These are phyloP conservation scores for Eutrema salsugineum DNA, from an alignment of 441 rosid genomes.

Conservation along the genomic window DNA sequence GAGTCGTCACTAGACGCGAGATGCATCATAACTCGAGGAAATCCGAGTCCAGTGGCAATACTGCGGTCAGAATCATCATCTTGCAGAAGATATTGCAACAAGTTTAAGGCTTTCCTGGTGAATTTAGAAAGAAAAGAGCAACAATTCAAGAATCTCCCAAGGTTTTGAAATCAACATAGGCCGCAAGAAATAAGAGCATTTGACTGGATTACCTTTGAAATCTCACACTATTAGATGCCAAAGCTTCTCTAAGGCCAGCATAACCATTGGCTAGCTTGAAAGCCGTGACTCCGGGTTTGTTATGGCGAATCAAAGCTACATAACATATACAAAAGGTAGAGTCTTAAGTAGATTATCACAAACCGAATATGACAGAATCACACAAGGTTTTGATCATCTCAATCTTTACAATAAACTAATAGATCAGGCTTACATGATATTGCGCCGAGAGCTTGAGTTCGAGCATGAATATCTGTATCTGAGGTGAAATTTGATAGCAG, in stretches of 20 bases:
- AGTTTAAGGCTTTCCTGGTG: conserved; percentile 86
- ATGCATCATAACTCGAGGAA: conserved; percentile 64
- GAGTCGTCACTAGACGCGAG: conserved; percentile 67
- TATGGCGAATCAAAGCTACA: conserved; percentile 85
- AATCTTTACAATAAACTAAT: not conserved
- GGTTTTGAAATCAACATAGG: not conserved
- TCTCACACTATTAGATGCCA: conserved; percentile 66
- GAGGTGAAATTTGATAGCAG: conserved; percentile 67
- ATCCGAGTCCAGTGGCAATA: conserved; percentile 55
- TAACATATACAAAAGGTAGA: conserved; percentile 14
- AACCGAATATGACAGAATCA: not conserved
- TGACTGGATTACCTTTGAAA: conserved; percentile 71
- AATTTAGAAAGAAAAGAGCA: not conserved
- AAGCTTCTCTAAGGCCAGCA: conserved; percentile 76
- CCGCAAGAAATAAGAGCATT: not conserved
- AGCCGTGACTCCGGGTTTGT: conserved; percentile 78
- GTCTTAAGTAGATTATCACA: not conserved
- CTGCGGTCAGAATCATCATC: conserved; percentile 59
- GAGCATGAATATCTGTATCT: conserved; percentile 62
- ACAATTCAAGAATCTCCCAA: not conserved
- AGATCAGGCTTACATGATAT: conserved; percentile 71
- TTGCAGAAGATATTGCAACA: conserved; percentile 75
- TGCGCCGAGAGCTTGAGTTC: conserved; percentile 89
- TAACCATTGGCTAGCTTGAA: conserved; percentile 93
- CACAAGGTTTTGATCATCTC: not conserved